Evolutionary conservation across 2,329 filamentous ascomycete species (phyloP), one percentile per base, ranked within the genome.

Genomic region (Blastomyces silverae): DNA sequence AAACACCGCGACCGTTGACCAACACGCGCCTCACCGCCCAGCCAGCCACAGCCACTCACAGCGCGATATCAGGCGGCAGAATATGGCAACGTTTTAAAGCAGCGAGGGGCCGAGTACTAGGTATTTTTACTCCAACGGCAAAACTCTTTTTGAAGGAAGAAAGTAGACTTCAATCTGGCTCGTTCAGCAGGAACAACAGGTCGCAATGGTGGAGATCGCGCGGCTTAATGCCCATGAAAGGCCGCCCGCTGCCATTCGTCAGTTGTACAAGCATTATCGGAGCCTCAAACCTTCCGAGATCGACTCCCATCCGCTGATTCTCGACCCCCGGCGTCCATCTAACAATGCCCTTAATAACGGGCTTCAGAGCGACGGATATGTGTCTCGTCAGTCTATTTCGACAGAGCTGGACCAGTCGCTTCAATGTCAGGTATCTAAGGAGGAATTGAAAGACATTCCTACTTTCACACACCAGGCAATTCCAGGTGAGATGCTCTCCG

Each of bases 211-310:
- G 48, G 73, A 71, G 46, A 76, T 77, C 55, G 72, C 74, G 67
- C 69, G 69, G 48, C 79, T 92, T 2, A 89, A 96, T 76, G 88
- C 92, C 37, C 86, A 93, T 74, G 86, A 91, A 75, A 87, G 87
- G 70, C 90, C 92, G 1, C 90, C 92, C 2, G 85, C 87, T 15
- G 76, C 81, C 61, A 81, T 97, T 69, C 86, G 87, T 67, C 79
- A 83, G 57, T 79, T 86, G 63, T 97, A 91, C 84, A 96, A 96
- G 75, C 79, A 79, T 53, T 91, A 88, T 70, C 86, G 88, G 31
- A 88, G 84, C 68, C 81, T 85, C 48, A 83, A 86, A 0, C 76
- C 82, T 2, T 71, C 77, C 8, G 79, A 80, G 1, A 75, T 89
- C n/a, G 71, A 80, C 7, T 69, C 78, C 11, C 83, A 86, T 68